Base-by-base conservation (phyloP, 1,284 basidiomycete species). In the Moniliophthora roreri region DNA sequence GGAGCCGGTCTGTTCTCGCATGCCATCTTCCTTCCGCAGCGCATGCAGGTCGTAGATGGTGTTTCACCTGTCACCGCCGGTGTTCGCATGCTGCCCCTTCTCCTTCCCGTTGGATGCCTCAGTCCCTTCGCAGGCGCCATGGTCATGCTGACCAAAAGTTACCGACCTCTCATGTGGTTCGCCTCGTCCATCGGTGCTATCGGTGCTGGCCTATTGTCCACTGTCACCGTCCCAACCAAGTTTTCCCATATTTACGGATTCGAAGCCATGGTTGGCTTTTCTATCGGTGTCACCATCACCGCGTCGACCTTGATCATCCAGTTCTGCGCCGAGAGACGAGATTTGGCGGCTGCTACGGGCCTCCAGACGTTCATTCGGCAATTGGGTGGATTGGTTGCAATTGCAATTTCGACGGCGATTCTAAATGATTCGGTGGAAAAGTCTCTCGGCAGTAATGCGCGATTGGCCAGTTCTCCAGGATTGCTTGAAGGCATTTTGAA, bases 231-330 rank as follows among this genome's bases (percentile, higher is more conserved):
- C 7, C 44, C 44, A 24, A 46, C 44, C 4, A 9, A 23, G 3
- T 46, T 46, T 13, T 18, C 44, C 21, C 9, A 28, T 4, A 26
- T 46, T 18, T 46, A 46, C 18, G 44, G 44, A 5, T 46, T 26
- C 13, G 24, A 46, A 34, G 26, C 32, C 44, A 18, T 46, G 20
- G 44, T 46, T 28, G 44, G 44, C 13, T 46, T 26, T 23, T 46
- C 44, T 28, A 46, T 46, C 32, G 44, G 24, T 46, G 44, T 46
- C 4, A 46, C 44, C 10, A 46, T 46, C 23, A 46, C 44, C 15
- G 44, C 28, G 5, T 46, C 44, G 11, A 46, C 32, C 21, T n/a
- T 46, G 15, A 46, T 46, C 21, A 34, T 28, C 16, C 23, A 26
- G 16, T 26, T 46, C 13, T 34, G 44, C 13, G 44, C 15, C 15